Evolutionary conservation across 1,139 yeast genomes (phyloP).

Genomic region (Candida glucosophila): DNA sequence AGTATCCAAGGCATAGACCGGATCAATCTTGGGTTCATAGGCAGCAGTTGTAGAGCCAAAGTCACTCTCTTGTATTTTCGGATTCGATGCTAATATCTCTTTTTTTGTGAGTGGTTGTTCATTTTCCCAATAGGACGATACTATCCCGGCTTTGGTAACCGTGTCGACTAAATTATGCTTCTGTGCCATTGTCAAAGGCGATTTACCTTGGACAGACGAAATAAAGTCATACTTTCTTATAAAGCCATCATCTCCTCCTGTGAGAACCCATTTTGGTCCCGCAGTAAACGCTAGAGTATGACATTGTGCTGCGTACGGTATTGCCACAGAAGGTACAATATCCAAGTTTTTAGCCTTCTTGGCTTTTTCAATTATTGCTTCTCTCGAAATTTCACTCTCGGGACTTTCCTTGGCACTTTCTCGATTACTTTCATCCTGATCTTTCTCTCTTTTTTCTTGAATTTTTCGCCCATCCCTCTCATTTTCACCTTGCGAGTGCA

Average conservation of each 20-base stretch:
- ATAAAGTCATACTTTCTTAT: conserved; percentile 83
- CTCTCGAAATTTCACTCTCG: conserved; percentile 16
- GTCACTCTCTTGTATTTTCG: conserved; percentile 35
- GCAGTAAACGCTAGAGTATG: conserved; percentile 72
- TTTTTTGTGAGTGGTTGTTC: conserved; percentile 64
- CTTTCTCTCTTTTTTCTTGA: conserved; percentile 6
- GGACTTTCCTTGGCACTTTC: not conserved
- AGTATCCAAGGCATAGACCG: conserved; percentile 81
- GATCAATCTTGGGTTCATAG: conserved; percentile 66
- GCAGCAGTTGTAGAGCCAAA: conserved; percentile 31
- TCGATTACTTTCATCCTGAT: conserved; percentile 2
- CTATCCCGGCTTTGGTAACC: conserved; percentile 73
- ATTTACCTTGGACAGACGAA: conserved; percentile 81
- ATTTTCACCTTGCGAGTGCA: conserved; percentile 9
- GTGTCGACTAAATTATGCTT: conserved; percentile 84
- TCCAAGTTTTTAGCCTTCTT: conserved; percentile 42
- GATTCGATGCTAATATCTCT: conserved; percentile 32
- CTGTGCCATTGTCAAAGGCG: conserved; percentile 86
- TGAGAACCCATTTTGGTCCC: conserved; percentile 81
- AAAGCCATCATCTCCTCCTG: conserved; percentile 97
- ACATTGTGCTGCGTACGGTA: conserved; percentile 62
- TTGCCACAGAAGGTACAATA: conserved; percentile 61
- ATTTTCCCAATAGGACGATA: conserved; percentile 89
- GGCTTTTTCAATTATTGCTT: conserved; percentile 34
- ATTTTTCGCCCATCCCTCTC: conserved; percentile 6